Conservation (phyloP, 2,329 filamentous ascomycete species). For the Fusarium cyanostomum region DNA sequence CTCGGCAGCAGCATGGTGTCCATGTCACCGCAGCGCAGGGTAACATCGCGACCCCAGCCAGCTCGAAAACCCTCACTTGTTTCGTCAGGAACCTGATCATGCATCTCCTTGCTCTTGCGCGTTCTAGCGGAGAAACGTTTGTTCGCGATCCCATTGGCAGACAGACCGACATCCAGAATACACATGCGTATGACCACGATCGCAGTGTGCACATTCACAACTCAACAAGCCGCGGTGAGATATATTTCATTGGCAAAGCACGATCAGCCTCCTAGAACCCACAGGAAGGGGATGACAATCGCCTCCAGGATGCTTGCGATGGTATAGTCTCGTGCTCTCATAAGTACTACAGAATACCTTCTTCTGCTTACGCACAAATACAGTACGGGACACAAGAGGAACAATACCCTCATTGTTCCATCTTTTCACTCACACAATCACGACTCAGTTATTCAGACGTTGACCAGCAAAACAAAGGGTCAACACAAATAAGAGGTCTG, state of each 20-base stretch:
- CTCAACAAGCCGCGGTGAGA: background rate
- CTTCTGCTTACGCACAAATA: background rate
- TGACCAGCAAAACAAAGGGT: background rate
- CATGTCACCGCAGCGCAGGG: conserved; percentile 27
- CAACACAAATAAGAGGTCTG: background rate
- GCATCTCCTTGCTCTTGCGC: conserved; percentile 26
- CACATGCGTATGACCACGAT: background rate
- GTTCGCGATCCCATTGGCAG: conserved; percentile 3
- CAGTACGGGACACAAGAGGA: background rate
- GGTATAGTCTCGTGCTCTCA: background rate
- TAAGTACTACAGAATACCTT: background rate
- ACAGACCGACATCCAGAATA: background rate
- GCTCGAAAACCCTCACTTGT: conserved; percentile 16
- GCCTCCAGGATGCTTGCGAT: background rate
- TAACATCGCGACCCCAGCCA: conserved; percentile 33
- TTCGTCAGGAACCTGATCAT: conserved; percentile 26
- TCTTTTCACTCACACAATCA: background rate
- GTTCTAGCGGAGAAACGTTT: conserved; percentile 22
- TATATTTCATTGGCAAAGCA: too few species aligned
- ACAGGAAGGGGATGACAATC: background rate
- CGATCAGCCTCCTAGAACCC: too few species aligned
- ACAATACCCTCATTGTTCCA: background rate
- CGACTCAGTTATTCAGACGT: background rate
- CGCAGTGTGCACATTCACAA: conserved; percentile 13
- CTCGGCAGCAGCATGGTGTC: conserved; percentile 10